Conservation (phyloP, 768 basidiomycete species). For the Pluteus cervinus region DNA sequence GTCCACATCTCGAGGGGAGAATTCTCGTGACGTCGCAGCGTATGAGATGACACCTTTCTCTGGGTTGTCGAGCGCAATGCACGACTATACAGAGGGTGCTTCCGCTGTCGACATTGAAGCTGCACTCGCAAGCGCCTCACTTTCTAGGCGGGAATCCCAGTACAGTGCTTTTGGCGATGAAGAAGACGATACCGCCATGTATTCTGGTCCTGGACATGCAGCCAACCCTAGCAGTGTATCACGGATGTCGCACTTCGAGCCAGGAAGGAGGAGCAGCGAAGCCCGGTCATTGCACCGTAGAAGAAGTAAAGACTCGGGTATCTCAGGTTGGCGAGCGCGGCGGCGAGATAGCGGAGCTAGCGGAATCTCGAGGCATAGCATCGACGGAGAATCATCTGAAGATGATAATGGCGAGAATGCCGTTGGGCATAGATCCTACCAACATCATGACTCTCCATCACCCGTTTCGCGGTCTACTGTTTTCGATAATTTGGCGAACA, state of each 20-base stretch:
- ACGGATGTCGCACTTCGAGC: slow-evolving; percentile 63
- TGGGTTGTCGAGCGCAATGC: slow-evolving; percentile 22
- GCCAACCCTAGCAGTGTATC: slow-evolving; percentile 77
- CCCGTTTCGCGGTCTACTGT: slow-evolving; percentile 35
- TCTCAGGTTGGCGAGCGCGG: slow-evolving; percentile 20
- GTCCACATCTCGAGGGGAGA: no score
- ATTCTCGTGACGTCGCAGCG: no score
- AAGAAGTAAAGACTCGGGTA: slow-evolving; percentile 43
- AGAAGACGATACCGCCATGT: slow-evolving; percentile 62
- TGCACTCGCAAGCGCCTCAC: slow-evolving; percentile 46
- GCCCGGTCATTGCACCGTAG: slow-evolving; percentile 42
- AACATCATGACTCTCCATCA: slow-evolving; percentile 22
- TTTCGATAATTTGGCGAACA: slow-evolving; percentile 62
- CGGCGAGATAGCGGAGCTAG: slow-evolving; percentile 42
- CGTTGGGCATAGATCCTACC: slow-evolving; percentile 19
- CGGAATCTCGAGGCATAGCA: slow-evolving; percentile 33
- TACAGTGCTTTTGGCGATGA: slow-evolving; percentile 52
- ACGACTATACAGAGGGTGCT: slow-evolving; percentile 88
- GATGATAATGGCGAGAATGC: slow-evolving; percentile 21
- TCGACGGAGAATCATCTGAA: slow-evolving; percentile 28
- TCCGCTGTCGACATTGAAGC: slow-evolving; percentile 66
- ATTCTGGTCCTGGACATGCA: slow-evolving; percentile 68
- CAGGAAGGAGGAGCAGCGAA: slow-evolving; percentile 51
- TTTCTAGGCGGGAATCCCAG: slow-evolving; percentile 63
- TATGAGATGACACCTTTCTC: slow-evolving; percentile 38